Conservation (phyloP, 768 basidiomycete genomes). For the Lentinula detonsa region DNA sequence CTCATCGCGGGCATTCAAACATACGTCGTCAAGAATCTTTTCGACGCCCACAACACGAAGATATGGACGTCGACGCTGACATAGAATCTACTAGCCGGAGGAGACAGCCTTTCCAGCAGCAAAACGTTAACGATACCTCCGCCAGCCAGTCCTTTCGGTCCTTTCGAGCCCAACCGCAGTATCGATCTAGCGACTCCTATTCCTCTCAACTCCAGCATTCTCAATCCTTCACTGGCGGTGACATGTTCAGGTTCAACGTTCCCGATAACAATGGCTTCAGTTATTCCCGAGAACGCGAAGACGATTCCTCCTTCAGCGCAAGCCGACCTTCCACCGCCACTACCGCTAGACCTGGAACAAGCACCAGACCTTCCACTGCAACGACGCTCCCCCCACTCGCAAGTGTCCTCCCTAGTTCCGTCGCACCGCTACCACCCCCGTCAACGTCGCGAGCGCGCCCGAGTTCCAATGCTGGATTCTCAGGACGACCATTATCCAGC, state of each 20-base stretch:
- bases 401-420: slow-evolving; percentile 43
- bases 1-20: neutral
- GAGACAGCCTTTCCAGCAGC: slow-evolving; percentile 7
- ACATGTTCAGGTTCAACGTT: slow-evolving; percentile 24
- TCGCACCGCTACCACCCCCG: slow-evolving; percentile 9
- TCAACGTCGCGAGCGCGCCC: neutral
- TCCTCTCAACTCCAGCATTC: slow-evolving; percentile 13
- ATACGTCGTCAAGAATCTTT: neutral
- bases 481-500: slow-evolving; percentile 10
- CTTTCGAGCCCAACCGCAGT: slow-evolving; percentile 7
- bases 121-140: neutral
- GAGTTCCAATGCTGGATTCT: neutral
- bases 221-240: neutral
- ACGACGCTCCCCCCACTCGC: slow-evolving; percentile 7
- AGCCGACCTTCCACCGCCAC: slow-evolving; percentile 22
- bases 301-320: slow-evolving; percentile 15
- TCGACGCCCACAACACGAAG: neutral
- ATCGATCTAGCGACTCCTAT: slow-evolving; percentile 6
- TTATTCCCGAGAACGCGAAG: neutral
- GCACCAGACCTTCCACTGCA: slow-evolving; percentile 27
- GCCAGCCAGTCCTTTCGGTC: slow-evolving; percentile 12
- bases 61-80: slow-evolving; percentile 7
- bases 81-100: slow-evolving; percentile 1
- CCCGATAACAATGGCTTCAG: slow-evolving; percentile 10
- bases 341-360: slow-evolving; percentile 15